Conservation (phyloP, 73 alveolate genomes). For the Paraurostyla sp. region DNA sequence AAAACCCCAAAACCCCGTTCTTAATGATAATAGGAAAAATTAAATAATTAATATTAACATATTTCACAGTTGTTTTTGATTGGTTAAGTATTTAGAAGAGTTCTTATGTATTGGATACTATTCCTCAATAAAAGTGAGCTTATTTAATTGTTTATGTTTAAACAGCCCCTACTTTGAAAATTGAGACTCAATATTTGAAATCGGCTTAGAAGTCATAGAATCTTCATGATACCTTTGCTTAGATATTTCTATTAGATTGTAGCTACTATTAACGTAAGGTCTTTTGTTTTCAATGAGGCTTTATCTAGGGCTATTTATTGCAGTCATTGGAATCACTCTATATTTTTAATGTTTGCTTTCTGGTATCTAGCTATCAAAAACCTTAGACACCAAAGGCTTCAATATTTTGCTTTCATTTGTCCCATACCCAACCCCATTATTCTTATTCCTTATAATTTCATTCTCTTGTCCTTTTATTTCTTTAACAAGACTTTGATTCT, state of each 20-base stretch:
- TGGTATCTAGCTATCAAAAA: not conserved
- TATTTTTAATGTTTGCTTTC: not conserved
- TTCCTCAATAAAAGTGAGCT: conserved; percentile 20
- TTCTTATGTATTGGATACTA: not conserved
- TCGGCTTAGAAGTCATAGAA: not conserved
- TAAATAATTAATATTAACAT: too few relatives aligned
- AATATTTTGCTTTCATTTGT: not conserved
- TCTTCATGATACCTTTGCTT: not conserved
- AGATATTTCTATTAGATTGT: not conserved
- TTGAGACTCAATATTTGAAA: not conserved
- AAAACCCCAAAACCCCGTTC: too few relatives aligned
- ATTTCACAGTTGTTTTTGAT: too few relatives aligned
- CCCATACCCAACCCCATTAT: too few relatives aligned
- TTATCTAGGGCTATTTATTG: not conserved
- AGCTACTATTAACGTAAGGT: not conserved
- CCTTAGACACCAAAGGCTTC: conserved; percentile 1
- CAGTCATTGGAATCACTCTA: not conserved
- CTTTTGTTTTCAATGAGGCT: not conserved
- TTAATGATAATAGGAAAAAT: too few relatives aligned
- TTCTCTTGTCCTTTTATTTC: not conserved
- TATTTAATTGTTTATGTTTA: not conserved
- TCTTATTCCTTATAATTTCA: not conserved
- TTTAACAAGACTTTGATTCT: not conserved
- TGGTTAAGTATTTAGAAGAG: not conserved
- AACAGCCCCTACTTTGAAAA: not conserved